phyloP scores from a whole-genome alignment of 2,329 filamentous ascomycete species.

The Fusarium beomiforme region DNA sequence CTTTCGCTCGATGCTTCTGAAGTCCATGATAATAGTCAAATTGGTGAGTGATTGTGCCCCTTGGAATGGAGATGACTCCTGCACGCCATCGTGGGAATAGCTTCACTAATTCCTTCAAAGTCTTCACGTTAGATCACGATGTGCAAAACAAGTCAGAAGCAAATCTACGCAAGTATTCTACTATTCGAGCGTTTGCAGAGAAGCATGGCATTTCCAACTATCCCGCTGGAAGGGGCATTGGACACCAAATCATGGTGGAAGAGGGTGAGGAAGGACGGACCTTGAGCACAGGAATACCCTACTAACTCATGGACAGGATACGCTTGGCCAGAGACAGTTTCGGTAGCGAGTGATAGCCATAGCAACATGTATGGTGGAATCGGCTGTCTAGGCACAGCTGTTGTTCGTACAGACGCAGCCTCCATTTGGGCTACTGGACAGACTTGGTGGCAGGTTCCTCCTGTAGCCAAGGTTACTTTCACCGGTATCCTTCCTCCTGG shows the following conservation, averaged over 20 bases:
- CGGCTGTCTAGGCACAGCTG: conserved; percentile 57
- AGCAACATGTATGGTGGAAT: conserved; percentile 80
- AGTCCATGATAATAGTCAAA: conserved; percentile 74
- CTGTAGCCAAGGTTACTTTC: conserved; percentile 82
- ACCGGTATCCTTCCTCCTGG: conserved; percentile 79
- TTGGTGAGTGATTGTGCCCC: conserved; percentile 1
- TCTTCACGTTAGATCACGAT: conserved; percentile 89
- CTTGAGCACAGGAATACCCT: fast-evolving
- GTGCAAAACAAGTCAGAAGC: conserved; percentile 83
- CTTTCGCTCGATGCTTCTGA: conserved; percentile 80
- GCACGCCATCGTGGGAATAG: conserved; percentile 49
- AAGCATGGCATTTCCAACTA: conserved; percentile 82
- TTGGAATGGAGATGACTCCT: too few relatives aligned
- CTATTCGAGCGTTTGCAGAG: conserved; percentile 84
- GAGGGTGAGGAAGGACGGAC: conserved; percentile 22
- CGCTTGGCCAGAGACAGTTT: conserved; percentile 84
- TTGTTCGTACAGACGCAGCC: conserved; percentile 89
- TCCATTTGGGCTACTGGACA: conserved; percentile 83
- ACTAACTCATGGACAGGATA: conserved; percentile 57
- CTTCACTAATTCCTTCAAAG: conserved; percentile 42
- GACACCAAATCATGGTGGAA: conserved; percentile 93
- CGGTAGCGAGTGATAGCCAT: conserved; percentile 78
- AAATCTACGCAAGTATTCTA: conserved; percentile 84
- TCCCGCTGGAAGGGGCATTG: conserved; percentile 81
- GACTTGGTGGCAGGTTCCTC: conserved; percentile 92